Percentiles rank a stretch among this genome's conserved stretches.
These are phyloP conservation scores for Amoebophrya sp. DNA, from an alignment of 169 alveolate genomes.

Conservation along the genomic window DNA sequence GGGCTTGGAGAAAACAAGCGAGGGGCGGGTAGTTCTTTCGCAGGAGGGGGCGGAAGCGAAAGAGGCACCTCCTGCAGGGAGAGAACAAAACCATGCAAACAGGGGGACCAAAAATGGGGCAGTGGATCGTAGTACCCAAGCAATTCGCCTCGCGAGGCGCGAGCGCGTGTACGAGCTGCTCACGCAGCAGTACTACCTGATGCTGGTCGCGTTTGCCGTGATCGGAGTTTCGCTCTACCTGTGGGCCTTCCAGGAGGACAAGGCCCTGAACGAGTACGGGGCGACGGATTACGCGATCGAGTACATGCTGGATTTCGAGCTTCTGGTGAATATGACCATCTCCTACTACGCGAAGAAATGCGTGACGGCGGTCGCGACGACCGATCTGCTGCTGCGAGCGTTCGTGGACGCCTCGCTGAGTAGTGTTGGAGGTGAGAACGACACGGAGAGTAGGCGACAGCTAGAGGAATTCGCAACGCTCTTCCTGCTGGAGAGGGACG, in stretches of 20 bases:
- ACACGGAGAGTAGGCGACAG: no score
- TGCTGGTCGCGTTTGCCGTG: background rate
- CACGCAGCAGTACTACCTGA: background rate
- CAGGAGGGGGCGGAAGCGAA: no score
- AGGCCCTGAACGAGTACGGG: background rate
- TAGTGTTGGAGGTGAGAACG: no score
- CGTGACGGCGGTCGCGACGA: background rate
- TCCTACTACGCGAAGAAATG: background rate
- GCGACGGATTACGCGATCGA: background rate
- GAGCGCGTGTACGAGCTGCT: background rate
- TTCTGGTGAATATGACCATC: background rate
- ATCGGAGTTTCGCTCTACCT: background rate
- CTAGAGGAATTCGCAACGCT: no score
- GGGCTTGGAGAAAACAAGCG: no score
- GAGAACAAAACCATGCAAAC: no score
- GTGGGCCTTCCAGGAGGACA: background rate
- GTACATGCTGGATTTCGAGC: background rate
- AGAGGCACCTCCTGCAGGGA: no score
- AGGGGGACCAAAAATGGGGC: no score
- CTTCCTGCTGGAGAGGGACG: no score
- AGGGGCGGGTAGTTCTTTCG: no score
- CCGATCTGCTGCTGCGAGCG: background rate
- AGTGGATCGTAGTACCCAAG: no score
- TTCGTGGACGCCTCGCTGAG: background rate
- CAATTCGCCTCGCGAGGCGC: no score